phyloP scores from a whole-genome alignment of 371 early-diverging fungal genomes.

The Polyrhizophydium stewartii region DNA sequence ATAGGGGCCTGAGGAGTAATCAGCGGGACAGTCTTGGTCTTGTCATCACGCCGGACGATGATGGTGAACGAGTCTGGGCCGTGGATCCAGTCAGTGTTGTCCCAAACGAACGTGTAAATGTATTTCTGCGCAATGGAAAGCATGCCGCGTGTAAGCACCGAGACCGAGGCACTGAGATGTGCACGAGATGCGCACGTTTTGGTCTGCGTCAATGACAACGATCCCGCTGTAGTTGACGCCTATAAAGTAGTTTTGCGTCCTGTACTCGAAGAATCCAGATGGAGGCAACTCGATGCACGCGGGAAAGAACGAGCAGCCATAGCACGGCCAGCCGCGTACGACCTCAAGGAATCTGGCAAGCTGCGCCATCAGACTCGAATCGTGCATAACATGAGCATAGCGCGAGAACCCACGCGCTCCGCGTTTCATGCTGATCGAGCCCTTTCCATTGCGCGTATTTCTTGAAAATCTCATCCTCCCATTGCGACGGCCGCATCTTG shows the following conservation, averaged over 20 bases:
- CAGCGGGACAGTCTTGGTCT: constrained; percentile 12
- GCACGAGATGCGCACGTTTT: constrained; percentile 18
- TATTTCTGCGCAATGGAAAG: not conserved
- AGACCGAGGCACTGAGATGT: not conserved
- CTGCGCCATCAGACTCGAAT: not conserved
- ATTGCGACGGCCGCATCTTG: constrained; percentile 21
- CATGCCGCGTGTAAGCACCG: not conserved
- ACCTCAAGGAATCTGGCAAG: constrained; percentile 30
- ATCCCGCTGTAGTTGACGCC: constrained; percentile 38
- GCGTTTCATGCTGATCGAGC: constrained; percentile 7
- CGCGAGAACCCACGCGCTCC: constrained; percentile 14
- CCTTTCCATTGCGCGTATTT: constrained; percentile 29
- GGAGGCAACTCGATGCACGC: constrained; percentile 38
- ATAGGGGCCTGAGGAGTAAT: constrained; percentile 28
- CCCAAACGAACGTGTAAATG: not conserved
- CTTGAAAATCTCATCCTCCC: constrained; percentile 29
- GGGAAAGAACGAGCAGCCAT: constrained; percentile 47
- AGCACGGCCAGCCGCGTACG: constrained; percentile 33
- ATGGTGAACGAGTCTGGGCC: not conserved
- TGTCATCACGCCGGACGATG: not conserved
- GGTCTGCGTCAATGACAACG: constrained; percentile 34
- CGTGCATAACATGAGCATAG: not conserved
- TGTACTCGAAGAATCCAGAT: constrained; percentile 48
- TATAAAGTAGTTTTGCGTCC: constrained; percentile 33
- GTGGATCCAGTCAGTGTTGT: not conserved